Base-by-base conservation (phyloP, 192 early-diverging fungal genomes). In the Podila epicladia region DNA sequence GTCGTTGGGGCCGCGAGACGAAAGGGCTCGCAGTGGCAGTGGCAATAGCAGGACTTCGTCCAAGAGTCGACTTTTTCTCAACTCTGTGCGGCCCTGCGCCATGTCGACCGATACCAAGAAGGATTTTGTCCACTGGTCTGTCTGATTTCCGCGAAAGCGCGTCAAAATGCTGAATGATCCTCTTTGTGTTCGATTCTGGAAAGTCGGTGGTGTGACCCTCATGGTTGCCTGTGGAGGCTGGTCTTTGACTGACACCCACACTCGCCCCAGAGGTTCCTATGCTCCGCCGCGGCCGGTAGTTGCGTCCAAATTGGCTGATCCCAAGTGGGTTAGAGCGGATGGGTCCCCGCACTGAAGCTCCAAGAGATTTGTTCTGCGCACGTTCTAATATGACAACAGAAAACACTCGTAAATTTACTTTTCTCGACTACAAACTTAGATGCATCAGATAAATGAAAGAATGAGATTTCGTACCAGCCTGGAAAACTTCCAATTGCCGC, bases 401-500 rank as follows among this genome's bases (percentile, higher is more conserved):
- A 13, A 38, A 31, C 15, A 32, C 41, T 45, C 13, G 13, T 17
- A 45, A 0, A 45, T 45, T 45, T 17, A 15, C 41, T 1, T 15
- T 31, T 33, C 17, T 12, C 1, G n/a, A 6, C 4, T 8, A 24
- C 12, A 22, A 24, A 15, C 17, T 9, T 9, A 53, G 26, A 37
- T 58, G 38, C 58, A 19, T 62, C 57, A 4, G 28, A 2, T 11
- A 3, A 24, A 9, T 24, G 37, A 38, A 11, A 5, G 9, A 8
- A 13, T 24, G 58, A 1, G 24, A 33, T 4, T 35, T 24, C 17
- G 35, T 57, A 79, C 76, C 76, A 45, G 76, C 76, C 63, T 79
- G 64, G 38, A 64, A 79, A 24, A 70, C 76, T 32, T 79, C 76
- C 9, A 79, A 37, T 32, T 67, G 70, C 53, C 9, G 48, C 15